Base-by-base conservation (phyloP, 1,284 basidiomycete species). In the Ganoderma lingzhi region DNA sequence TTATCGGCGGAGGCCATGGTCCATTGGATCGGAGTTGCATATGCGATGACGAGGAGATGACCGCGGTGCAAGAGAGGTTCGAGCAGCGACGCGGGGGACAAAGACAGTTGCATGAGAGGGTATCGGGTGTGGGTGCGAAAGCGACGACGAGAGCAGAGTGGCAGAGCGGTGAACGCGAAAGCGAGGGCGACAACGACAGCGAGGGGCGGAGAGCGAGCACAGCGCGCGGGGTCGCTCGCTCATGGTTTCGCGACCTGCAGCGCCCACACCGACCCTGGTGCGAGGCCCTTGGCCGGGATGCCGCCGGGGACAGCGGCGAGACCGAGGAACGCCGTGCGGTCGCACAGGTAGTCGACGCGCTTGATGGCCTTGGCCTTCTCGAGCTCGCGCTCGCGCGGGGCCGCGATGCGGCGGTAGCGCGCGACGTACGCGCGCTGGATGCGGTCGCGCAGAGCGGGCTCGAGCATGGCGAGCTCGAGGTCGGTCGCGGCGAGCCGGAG, bases 301-400 rank as follows among this genome's bases (percentile, higher is more conserved):
- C 74, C 74, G 45, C 69, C 70, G 35, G 70, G 70, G 35, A 74
- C 75, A 39, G 70, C 45, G 23, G 74, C 70, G 59, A 76, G 71
- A 6, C 75, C 75, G 39, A 62, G 55, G 70, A 76, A 76, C 41
- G 69, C 51, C 17, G 65, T 67, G 66, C 65, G 48, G 19, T 72
- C 67, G 71, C 71, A 64, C 28, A 77, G 69, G 62, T 74, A 77
- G 73, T 77, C 76, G 67, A 77, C 73, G 62, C 76, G 75, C 71
- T 74, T 75, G 62, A 76, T 58, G 44, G 56, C 64, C 70, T 76
- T 75, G 3, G 48, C 65, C 66, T 64, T 71, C 73, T 77, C 76
- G 41, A 19, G 48, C 37, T 48, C 68, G 55, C 73, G 71, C 51
- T 59, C 53, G n/a, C 53, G 61, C n/a, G 65, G 45, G 66, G 63